These are phyloP conservation scores for Pseudogymnoascus sp. DNA, from an alignment of 2,329 filamentous ascomycete genomes.

Conservation along the genomic window DNA sequence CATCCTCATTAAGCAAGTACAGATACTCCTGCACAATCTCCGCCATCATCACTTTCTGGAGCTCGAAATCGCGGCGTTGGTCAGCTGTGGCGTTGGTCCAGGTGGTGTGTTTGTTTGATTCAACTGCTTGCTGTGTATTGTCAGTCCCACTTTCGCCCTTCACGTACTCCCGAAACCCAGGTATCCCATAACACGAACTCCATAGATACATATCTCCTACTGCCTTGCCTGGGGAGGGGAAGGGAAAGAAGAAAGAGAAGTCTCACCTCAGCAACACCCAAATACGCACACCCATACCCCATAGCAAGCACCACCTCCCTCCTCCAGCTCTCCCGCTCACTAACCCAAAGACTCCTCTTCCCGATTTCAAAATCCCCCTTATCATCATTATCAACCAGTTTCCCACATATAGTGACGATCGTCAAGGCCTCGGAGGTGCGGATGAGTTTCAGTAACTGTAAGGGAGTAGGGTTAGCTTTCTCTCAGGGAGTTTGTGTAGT, in stretches of 20 bases:
- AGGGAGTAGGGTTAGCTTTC: background rate
- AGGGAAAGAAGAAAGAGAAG: too few species aligned
- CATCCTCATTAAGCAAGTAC: background rate
- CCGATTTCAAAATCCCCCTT: background rate
- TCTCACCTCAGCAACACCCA: slow-evolving; percentile 35
- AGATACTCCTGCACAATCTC: background rate
- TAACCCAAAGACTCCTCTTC: background rate
- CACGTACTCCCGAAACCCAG: background rate
- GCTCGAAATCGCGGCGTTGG: background rate
- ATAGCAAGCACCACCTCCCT: background rate
- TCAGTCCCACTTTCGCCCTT: background rate
- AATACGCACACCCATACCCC: background rate
- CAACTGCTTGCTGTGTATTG: background rate
- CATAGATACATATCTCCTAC: too few species aligned
- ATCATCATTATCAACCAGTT: background rate
- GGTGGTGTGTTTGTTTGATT: background rate
- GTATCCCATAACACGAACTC: background rate
- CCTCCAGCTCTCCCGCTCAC: background rate
- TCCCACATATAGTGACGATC: background rate
- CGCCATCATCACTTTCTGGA: background rate
- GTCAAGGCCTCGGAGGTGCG: background rate
- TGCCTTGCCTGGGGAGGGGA: too few species aligned
- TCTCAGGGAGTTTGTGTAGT: background rate
- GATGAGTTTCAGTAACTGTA: background rate
- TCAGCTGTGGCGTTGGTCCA: background rate